phyloP scores from a whole-genome alignment of 768 basidiomycete genomes.

The Nevesoporus exiguus region DNA sequence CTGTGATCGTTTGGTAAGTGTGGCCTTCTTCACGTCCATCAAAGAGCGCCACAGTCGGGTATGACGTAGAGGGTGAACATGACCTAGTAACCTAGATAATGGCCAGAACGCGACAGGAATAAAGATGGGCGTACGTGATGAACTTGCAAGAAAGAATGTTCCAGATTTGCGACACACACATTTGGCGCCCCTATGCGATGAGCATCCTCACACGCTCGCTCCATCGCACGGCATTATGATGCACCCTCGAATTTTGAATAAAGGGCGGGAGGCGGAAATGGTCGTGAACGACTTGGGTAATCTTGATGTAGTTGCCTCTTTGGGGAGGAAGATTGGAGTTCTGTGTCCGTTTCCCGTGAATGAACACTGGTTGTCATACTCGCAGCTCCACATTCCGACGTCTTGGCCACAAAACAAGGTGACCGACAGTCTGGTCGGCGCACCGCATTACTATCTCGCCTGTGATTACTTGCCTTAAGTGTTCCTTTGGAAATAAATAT shows the following conservation, averaged over 20 bases:
- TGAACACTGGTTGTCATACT: background rate
- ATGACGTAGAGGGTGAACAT: conserved; percentile 9
- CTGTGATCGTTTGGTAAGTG: background rate
- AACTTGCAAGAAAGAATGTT: background rate
- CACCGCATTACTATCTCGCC: background rate
- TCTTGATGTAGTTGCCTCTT: conserved; percentile 17
- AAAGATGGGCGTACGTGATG: background rate
- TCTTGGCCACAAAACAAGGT: background rate
- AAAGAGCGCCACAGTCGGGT: background rate
- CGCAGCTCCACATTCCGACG: conserved; percentile 6
- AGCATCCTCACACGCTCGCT: conserved; percentile 15
- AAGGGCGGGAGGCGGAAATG: conserved; percentile 13
- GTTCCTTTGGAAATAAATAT: background rate
- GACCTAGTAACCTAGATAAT: background rate
- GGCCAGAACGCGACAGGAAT: background rate
- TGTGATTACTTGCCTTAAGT: background rate
- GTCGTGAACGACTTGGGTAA: conserved; percentile 9
- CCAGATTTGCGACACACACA: background rate
- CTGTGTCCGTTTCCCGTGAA: background rate
- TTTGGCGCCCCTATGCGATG: background rate
- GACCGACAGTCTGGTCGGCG: background rate
- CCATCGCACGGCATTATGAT: conserved; percentile 6
- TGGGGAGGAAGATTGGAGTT: background rate
- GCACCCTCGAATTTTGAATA: conserved; percentile 9
- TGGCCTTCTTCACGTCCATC: background rate